These are phyloP conservation scores for Mucor racemosus DNA, from an alignment of 371 early-diverging fungal genomes.

Conservation along the genomic window DNA sequence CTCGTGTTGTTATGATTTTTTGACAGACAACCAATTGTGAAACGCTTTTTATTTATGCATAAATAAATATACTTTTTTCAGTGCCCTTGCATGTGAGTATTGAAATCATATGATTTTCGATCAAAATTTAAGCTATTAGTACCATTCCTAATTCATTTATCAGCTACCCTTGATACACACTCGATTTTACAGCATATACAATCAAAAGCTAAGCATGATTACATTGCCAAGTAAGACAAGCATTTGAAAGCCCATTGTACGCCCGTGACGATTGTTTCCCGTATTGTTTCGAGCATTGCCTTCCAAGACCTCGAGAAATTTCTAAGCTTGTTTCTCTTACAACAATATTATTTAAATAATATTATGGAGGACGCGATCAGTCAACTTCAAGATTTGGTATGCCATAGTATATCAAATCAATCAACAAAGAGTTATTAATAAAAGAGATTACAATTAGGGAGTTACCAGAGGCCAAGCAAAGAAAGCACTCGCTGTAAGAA, in stretches of 20 bases:
- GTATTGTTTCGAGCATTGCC: too few relatives aligned
- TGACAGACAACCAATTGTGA: too few relatives aligned
- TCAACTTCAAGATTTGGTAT: conserved; percentile 34
- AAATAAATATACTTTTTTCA: too few relatives aligned
- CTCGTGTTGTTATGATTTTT: too few relatives aligned
- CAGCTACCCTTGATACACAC: background rate
- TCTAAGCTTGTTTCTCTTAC: too few relatives aligned
- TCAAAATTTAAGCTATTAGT: background rate
- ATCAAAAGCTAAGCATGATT: background rate
- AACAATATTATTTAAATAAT: too few relatives aligned
- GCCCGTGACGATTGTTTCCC: too few relatives aligned
- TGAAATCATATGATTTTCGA: too few relatives aligned
- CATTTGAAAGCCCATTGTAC: background rate
- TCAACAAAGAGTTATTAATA: background rate
- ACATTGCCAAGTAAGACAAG: background rate
- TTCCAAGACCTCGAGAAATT: too few relatives aligned
- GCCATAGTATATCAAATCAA: background rate
- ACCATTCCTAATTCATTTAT: too few relatives aligned
- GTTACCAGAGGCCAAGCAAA: conserved; percentile 46
- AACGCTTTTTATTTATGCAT: too few relatives aligned
- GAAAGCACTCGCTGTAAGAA: conserved; percentile 46
- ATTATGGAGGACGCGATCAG: conserved; percentile 30
- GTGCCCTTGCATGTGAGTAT: too few relatives aligned
- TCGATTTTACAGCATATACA: background rate
- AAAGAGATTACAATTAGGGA: conserved; percentile 27